Conservation (phyloP, 2,329 filamentous ascomycete genomes). For the Mycogone perniciosa region DNA sequence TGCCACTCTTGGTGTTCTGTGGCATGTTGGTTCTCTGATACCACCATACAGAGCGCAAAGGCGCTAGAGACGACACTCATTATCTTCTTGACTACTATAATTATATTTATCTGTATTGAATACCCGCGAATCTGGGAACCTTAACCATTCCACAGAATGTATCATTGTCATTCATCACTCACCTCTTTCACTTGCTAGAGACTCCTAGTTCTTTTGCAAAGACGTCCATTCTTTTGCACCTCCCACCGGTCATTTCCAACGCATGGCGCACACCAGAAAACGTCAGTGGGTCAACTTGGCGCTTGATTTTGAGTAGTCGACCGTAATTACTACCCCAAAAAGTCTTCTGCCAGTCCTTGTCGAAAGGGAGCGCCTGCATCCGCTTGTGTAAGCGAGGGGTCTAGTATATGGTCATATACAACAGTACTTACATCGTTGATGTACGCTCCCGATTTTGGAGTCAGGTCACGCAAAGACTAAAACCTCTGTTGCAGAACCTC, state of each 20-base stretch:
- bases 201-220: slow-evolving; percentile 17
- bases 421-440: slow-evolving; percentile 36
- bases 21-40: no score
- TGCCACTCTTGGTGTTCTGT: no score
- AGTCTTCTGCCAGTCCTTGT: slow-evolving; percentile 31
- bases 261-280: slow-evolving; percentile 44
- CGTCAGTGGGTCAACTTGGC: slow-evolving; percentile 39
- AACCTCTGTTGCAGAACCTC: slow-evolving; percentile 20
- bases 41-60: no score
- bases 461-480: slow-evolving; percentile 33
- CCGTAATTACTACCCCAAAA: slow-evolving; percentile 43
- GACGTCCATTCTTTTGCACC: slow-evolving; percentile 18
- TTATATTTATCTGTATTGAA: no score
- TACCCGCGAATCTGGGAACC: no score
- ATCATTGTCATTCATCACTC: no score
- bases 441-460: slow-evolving; percentile 37
- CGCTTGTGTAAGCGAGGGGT: accelerated
- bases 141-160: no score
- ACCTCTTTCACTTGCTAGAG: neutral
- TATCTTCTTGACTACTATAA: no score
- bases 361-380: slow-evolving; percentile 28
- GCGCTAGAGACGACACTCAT: no score
- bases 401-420: accelerated
- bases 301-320: slow-evolving; percentile 39
- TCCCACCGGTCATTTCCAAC: slow-evolving; percentile 40